Base-by-base conservation (phyloP, 768 basidiomycete species). In the Amylocystis lapponica region DNA sequence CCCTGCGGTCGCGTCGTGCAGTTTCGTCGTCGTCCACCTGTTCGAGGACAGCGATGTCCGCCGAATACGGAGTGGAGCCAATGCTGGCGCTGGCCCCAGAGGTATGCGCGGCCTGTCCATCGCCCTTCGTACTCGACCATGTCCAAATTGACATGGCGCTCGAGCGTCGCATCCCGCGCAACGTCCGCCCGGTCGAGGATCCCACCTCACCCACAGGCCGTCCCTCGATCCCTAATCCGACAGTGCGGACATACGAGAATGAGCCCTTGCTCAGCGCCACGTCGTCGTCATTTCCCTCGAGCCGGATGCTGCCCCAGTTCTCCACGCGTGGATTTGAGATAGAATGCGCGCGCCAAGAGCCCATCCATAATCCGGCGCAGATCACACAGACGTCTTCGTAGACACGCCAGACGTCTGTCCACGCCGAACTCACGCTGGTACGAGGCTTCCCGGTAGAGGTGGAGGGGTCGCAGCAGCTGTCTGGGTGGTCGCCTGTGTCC, bases 381-480 rank as follows among this genome's bases (percentile, higher is more conserved):
- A 88, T 69, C 30, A 89, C 67, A 48, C 89, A 91, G 17, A 84
- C 82, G 47, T 91, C 89, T 62, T 92, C 88, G 53, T 91, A 92
- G 11, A 90, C 68, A 20, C 78, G 75, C 86, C 86, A 89, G 7
- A 76, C 75, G 48, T 89, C 88, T 12, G 78, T 72, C 83, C 84
- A 87, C 2, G 70, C 51, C 3, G 76, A 68, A 16, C 74, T 56
- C 8, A 67, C 46, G 21, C 36, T 39, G 27, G 27, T 20, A 17
- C 49, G 48, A 6, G 45, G 27, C 29, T 43, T 47, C 21, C 36
- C 39, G 23, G 32, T 38, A 21, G 42, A 34, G 34, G 33, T 37
- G 34, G 29, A 40, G 5, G 53, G 49, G 29, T 51, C 50, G 45
- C 56, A 59, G 47, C 52, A 55, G 9, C 32, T 29, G 42, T 48